Evolutionary conservation across 2,329 filamentous ascomycete species (phyloP).

Genomic region (Cordyceps militaris): DNA sequence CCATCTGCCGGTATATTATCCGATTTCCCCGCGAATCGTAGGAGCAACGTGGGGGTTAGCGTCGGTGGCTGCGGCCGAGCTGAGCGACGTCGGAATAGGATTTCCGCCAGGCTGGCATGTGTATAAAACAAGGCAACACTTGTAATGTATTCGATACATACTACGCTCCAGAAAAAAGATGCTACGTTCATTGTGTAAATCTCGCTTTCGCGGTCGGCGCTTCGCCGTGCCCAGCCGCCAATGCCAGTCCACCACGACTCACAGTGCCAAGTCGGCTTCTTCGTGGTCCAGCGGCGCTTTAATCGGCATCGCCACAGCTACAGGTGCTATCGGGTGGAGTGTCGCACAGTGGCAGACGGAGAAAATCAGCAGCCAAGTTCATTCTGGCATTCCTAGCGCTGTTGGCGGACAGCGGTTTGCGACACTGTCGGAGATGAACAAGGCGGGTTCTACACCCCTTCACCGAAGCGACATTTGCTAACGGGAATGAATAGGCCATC

Average conservation of each 20-base stretch:
- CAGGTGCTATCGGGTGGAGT: conserved; percentile 36
- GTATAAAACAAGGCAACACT: not conserved
- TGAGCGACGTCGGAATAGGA: conserved; percentile 2
- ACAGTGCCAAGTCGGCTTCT: not conserved
- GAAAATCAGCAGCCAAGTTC: conserved; percentile 1
- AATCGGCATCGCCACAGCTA: conserved; percentile 30
- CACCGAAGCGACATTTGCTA: not conserved
- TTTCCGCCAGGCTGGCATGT: no score
- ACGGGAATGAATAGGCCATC: conserved; percentile 39
- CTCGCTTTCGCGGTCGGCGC: not conserved
- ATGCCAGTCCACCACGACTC: not conserved
- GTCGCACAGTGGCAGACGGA: conserved; percentile 25
- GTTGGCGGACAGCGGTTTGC: conserved; percentile 30
- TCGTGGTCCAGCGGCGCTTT: conserved; percentile 28
- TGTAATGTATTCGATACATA: not conserved
- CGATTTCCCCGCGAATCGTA: not conserved
- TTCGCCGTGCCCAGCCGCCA: not conserved
- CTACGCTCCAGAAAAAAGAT: not conserved
- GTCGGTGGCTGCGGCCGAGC: not conserved
- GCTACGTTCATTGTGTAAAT: not conserved
- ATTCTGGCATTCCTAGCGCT: conserved; percentile 12
- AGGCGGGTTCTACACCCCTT: conserved; percentile 22
- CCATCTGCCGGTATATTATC: not conserved
- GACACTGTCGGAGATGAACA: conserved; percentile 35
- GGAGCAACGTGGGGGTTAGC: conserved; percentile 6